Evolutionary conservation across 2,329 filamentous ascomycete species (phyloP).

Genomic region (Fusarium ambrosium): DNA sequence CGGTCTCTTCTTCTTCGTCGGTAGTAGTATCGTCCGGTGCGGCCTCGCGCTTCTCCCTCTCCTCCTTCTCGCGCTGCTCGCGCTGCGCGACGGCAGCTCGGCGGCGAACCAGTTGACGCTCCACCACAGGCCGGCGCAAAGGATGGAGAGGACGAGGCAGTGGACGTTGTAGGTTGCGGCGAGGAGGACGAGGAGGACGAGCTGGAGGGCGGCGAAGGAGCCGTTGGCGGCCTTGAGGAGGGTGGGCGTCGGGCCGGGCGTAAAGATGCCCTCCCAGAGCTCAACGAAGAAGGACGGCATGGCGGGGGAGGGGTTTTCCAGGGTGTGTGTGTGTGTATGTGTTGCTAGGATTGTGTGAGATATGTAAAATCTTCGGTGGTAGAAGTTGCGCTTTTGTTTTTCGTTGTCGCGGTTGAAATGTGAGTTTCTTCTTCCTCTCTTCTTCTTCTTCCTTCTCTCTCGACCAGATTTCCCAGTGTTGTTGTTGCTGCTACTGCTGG

Average conservation of each 20-base stretch:
- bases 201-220: constrained; percentile 87
- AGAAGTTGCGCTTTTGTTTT: not conserved
- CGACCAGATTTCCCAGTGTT: constrained; percentile 5
- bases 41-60: constrained; percentile 45
- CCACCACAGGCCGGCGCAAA: constrained; percentile 89
- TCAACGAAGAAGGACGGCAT: constrained; percentile 78
- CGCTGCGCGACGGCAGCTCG: constrained; percentile 66
- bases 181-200: constrained; percentile 81
- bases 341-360: not conserved
- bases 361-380: not conserved
- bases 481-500: constrained; percentile 4
- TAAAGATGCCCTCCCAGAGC: constrained; percentile 94
- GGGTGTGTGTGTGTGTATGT: not conserved
- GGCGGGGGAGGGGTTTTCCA: constrained; percentile 25
- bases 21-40: constrained; percentile 27
- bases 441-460: not conserved
- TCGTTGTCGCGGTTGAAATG: not conserved
- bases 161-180: constrained; percentile 88
- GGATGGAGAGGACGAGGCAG: constrained; percentile 83
- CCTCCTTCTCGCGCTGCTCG: constrained; percentile 57
- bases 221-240: constrained; percentile 91
- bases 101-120: constrained; percentile 96
- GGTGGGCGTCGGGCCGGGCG: constrained; percentile 87
- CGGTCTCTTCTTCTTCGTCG: constrained; percentile 42
- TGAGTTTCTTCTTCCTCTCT: constrained; percentile 13